Percentiles rank a stretch among this genome's conserved stretches.
phyloP scores from a whole-genome alignment of 192 early-diverging fungal species.

The Paraglomus brasilianum region DNA sequence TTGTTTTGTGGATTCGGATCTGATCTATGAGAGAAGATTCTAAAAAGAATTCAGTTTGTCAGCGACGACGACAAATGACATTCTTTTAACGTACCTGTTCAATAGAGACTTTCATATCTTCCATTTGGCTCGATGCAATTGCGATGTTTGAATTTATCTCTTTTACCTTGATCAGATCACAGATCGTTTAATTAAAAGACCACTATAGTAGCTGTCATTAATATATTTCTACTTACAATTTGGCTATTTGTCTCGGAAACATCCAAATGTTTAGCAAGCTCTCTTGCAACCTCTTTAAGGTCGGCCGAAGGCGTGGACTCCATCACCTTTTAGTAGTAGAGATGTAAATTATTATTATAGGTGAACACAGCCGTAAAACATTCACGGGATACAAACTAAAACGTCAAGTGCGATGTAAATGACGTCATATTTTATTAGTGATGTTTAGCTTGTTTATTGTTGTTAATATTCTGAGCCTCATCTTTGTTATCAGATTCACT shows the following conservation, averaged over 20 bases:
- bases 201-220: neutral
- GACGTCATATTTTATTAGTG: too few species aligned
- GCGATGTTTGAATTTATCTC: conserved; percentile 13
- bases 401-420: too few species aligned
- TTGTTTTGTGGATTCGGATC: neutral
- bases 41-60: neutral
- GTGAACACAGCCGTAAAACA: too few species aligned
- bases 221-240: neutral
- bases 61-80: too few species aligned
- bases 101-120: conserved; percentile 23
- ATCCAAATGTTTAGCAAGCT: conserved; percentile 22
- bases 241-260: neutral
- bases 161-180: conserved; percentile 1
- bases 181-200: neutral
- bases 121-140: conserved; percentile 21
- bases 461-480: too few species aligned
- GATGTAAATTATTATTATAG: too few species aligned
- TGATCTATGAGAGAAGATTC: neutral
- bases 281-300: conserved; percentile 6
- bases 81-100: neutral
- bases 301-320: too few species aligned
- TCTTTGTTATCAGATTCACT: too few species aligned
- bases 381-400: too few species aligned
- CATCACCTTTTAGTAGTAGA: too few species aligned
- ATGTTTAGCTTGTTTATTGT: too few species aligned